Percentiles rank a stretch among this genome's conserved stretches.
Conservation (phyloP, 306 rosid genomes). For the Cicer judaicum region DNA sequence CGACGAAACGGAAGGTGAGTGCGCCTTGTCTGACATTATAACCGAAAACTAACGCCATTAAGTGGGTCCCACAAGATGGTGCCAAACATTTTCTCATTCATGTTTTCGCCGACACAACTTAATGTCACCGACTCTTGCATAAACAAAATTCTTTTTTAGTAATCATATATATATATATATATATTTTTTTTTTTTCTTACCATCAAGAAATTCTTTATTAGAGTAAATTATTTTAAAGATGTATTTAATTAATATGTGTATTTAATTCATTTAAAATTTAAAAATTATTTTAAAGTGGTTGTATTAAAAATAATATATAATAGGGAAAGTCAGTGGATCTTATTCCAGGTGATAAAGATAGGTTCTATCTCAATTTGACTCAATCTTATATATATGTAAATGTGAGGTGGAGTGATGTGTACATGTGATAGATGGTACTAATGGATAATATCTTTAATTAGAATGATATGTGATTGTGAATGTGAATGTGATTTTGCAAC, state of each 20-base stretch:
- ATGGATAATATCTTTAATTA: neutral
- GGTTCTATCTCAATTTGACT: neutral
- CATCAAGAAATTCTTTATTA: too few species aligned
- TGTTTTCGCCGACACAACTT: neutral
- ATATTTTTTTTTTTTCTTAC: too few species aligned
- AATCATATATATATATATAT: too few species aligned
- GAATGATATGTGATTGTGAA: neutral
- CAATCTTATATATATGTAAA: neutral
- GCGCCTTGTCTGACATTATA: neutral
- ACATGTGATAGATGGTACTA: neutral
- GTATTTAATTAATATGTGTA: too few species aligned
- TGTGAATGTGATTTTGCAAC: conserved; percentile 21
- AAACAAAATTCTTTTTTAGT: too few species aligned
- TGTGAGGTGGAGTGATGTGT: conserved; percentile 28
- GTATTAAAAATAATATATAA: too few species aligned
- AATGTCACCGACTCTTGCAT: neutral
- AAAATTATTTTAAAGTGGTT: too few species aligned
- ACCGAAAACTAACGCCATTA: neutral
- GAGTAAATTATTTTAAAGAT: too few species aligned
- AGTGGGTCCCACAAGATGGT: neutral
- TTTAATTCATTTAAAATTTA: too few species aligned
- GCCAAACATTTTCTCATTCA: too few species aligned
- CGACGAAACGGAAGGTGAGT: neutral
- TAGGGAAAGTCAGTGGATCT: conserved; percentile 3
- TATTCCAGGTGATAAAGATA: conserved; percentile 4